Evolutionary conservation across 495 filamentous ascomycete genomes (phyloP).

Genomic region (Aspergillus affinis): DNA sequence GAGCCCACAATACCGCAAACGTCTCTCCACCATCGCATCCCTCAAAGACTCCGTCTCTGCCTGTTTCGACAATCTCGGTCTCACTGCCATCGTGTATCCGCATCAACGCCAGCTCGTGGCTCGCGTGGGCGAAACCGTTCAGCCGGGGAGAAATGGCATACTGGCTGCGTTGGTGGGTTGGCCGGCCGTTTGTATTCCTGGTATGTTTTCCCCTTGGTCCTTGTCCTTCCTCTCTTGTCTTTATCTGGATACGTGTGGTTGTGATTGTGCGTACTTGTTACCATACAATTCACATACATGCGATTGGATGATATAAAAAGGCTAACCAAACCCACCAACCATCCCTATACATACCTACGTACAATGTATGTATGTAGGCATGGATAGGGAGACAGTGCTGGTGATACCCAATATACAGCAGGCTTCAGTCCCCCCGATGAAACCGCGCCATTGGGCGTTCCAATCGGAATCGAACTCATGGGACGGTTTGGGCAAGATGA

Average conservation of each 20-base stretch:
- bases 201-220: slow-evolving; percentile 24
- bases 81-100: slow-evolving; percentile 64
- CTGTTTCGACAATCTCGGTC: slow-evolving; percentile 45
- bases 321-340: no score
- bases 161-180: slow-evolving; percentile 61
- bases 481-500: slow-evolving; percentile 54
- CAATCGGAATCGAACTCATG: slow-evolving; percentile 65
- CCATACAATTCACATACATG: no score
- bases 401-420: slow-evolving; percentile 18
- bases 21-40: slow-evolving; percentile 42
- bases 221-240: background rate
- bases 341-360: no score
- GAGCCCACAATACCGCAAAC: slow-evolving; percentile 43
- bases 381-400: no score
- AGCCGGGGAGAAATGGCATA: slow-evolving; percentile 63
- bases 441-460: slow-evolving; percentile 54
- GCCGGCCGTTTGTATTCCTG: slow-evolving; percentile 63
- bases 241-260: background rate
- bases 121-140: slow-evolving; percentile 51
- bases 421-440: slow-evolving; percentile 44
- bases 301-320: no score
- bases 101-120: slow-evolving; percentile 65
- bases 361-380: no score
- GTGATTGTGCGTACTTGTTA: no score
- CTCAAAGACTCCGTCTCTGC: slow-evolving; percentile 46